These are phyloP conservation scores for Poa pratensis DNA, from an alignment of 176 grass and related monocot genomes.

Conservation along the genomic window DNA sequence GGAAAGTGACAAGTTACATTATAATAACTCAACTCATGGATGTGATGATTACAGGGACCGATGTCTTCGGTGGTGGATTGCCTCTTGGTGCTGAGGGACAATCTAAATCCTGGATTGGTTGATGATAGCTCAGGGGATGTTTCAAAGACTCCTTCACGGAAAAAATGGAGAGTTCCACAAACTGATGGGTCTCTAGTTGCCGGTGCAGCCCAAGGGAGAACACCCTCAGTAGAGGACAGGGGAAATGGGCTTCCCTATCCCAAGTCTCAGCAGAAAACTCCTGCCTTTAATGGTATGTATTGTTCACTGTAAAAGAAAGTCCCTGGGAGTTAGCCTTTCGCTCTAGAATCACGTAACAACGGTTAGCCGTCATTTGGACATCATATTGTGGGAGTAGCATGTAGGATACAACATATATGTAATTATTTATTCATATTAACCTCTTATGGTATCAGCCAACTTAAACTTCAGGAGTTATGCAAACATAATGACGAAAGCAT, in stretches of 20 bases:
- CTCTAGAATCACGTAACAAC: not conserved
- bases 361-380: not conserved
- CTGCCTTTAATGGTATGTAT: constrained; percentile 60
- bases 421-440: constrained; percentile 3
- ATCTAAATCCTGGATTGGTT: constrained; percentile 49
- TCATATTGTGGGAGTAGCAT: constrained; percentile 5
- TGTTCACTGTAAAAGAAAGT: constrained; percentile 32
- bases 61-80: constrained; percentile 77
- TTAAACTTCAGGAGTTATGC: not conserved
- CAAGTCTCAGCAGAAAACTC: constrained; percentile 59
- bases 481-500: not conserved
- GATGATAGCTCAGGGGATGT: constrained; percentile 42
- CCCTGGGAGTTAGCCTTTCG: not conserved
- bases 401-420: constrained; percentile 17
- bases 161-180: constrained; percentile 64
- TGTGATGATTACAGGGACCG: constrained; percentile 64
- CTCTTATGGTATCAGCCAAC: not conserved
- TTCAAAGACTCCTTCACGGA: constrained; percentile 44
- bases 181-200: constrained; percentile 37
- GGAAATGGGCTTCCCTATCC: constrained; percentile 55
- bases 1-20: constrained; percentile 19
- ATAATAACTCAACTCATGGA: not conserved
- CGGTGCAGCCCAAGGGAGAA: constrained; percentile 37
- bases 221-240: constrained; percentile 46
- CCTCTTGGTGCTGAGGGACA: constrained; percentile 76